Evolutionary conservation across 352 stramenopile genomes (phyloP).

Genomic region (Pythium insidiosum): DNA sequence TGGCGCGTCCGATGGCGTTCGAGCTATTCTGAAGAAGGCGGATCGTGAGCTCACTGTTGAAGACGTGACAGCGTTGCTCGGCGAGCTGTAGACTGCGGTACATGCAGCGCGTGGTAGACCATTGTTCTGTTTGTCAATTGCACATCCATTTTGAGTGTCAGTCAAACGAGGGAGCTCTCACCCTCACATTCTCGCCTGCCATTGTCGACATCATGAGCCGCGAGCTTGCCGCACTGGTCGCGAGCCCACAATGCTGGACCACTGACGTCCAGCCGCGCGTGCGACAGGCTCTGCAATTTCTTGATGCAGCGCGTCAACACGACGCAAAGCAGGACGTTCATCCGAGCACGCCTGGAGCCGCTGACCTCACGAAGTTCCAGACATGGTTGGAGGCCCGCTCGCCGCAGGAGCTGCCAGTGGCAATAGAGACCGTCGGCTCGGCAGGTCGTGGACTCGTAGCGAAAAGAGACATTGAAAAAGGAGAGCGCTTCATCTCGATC

Average conservation of each 20-base stretch:
- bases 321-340: slow-evolving; percentile 16
- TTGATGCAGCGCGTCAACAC: slow-evolving; percentile 14
- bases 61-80: slow-evolving; percentile 72
- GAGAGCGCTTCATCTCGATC: slow-evolving; percentile 23
- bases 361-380: slow-evolving; percentile 18
- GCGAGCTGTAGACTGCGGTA: slow-evolving; percentile 54
- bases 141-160: no score
- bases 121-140: neutral
- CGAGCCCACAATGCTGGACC: slow-evolving; percentile 21
- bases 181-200: neutral
- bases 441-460: slow-evolving; percentile 26
- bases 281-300: slow-evolving; percentile 19
- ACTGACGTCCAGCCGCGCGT: slow-evolving; percentile 18
- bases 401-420: slow-evolving; percentile 2
- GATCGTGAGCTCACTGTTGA: slow-evolving; percentile 84
- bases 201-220: slow-evolving; percentile 8
- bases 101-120: neutral
- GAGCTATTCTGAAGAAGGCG: slow-evolving; percentile 74
- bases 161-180: no score
- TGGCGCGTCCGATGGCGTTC: slow-evolving; percentile 49
- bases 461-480: slow-evolving; percentile 12
- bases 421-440: slow-evolving; percentile 15
- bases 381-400: slow-evolving; percentile 17
- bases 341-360: slow-evolving; percentile 4
- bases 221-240: slow-evolving; percentile 23